Percentiles rank a stretch among this genome's conserved stretches.
phyloP scores from a whole-genome alignment of 495 filamentous ascomycete species.

The Penicillium canescens region DNA sequence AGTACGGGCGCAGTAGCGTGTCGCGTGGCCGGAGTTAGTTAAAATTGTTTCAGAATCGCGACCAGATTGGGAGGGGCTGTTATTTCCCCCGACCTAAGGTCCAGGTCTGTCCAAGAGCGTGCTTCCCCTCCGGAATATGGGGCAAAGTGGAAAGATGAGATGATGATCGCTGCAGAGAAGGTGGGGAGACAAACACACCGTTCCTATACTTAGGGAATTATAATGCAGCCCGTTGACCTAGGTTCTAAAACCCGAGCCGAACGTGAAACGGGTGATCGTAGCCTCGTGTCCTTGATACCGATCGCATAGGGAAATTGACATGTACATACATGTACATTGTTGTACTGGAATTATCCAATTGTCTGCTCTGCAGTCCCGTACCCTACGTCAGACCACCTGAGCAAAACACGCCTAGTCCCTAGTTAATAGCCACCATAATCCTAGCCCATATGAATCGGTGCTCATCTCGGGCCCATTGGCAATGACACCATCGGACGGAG shows the following conservation, averaged over 20 bases:
- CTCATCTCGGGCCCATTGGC: not conserved
- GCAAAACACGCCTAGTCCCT: not conserved
- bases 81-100: not conserved
- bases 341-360: too few relatives aligned
- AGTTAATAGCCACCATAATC: not conserved
- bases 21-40: conserved; percentile 26
- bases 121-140: not conserved
- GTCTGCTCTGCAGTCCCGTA: too few relatives aligned
- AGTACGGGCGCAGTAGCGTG: conserved; percentile 17
- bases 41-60: conserved; percentile 23
- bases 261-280: too few relatives aligned
- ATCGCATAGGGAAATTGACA: too few relatives aligned
- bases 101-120: too few relatives aligned
- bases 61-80: not conserved
- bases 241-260: too few relatives aligned
- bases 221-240: not conserved
- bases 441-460: not conserved
- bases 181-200: not conserved
- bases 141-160: not conserved
- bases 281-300: not conserved
- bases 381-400: too few relatives aligned
- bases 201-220: not conserved
- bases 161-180: conserved; percentile 10
- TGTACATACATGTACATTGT: too few relatives aligned
- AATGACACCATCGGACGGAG: conserved; percentile 5